Percentiles rank a stretch among this genome's conserved stretches.
phyloP scores from a whole-genome alignment of 345 rosid genomes.

The Clausena lansium region DNA sequence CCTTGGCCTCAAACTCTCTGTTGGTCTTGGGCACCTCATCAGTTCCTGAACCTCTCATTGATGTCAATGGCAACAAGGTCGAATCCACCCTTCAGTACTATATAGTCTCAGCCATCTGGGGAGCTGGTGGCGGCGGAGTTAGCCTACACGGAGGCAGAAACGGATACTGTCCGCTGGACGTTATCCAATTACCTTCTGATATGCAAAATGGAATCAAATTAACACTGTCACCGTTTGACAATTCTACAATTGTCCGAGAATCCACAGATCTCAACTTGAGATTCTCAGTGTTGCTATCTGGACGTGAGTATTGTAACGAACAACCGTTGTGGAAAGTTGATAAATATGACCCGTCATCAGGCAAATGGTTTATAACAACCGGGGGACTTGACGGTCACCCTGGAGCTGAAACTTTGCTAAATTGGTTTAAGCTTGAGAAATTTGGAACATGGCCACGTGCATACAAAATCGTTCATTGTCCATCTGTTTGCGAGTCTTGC shows the following conservation, averaged over 20 bases:
- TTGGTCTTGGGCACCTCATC: neutral
- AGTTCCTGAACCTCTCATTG: neutral
- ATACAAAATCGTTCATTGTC: neutral
- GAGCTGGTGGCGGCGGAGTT: neutral
- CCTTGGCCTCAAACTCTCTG: neutral
- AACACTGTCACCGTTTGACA: neutral
- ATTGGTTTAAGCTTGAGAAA: conserved; percentile 2
- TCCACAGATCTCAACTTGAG: neutral
- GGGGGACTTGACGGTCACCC: neutral
- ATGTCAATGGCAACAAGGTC: neutral
- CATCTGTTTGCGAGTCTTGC: too few species aligned
- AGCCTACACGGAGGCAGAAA: neutral
- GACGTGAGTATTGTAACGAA: neutral
- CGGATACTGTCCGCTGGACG: neutral
- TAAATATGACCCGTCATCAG: neutral
- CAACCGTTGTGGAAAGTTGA: neutral
- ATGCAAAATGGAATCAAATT: neutral
- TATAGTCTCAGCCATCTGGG: neutral
- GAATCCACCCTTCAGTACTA: neutral
- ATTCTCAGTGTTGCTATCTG: neutral
- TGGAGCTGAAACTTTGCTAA: neutral
- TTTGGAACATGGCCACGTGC: too few species aligned
- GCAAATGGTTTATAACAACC: neutral
- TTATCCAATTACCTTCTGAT: neutral
- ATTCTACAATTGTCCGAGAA: neutral